Evolutionary conservation across 495 filamentous ascomycete genomes (phyloP).

Genomic region (Tuber indicum): DNA sequence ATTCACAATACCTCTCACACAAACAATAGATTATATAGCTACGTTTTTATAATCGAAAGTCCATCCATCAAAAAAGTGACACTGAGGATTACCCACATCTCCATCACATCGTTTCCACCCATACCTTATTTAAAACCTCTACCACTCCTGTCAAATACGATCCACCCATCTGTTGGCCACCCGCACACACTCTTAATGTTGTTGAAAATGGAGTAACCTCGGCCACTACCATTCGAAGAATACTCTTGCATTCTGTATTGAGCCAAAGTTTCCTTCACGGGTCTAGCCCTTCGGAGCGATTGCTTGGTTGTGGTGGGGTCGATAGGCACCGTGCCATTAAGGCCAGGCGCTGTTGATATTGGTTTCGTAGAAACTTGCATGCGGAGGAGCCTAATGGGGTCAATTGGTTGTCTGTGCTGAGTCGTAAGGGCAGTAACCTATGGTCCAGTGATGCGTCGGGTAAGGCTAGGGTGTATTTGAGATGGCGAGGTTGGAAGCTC

Average conservation of each 20-base stretch:
- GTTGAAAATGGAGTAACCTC: not conserved
- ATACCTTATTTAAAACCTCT: not conserved
- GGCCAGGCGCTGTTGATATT: too few species aligned
- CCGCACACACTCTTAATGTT: not conserved
- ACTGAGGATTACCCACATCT: not conserved
- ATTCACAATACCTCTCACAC: not conserved
- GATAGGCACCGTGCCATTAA: not conserved
- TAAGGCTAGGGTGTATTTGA: too few species aligned
- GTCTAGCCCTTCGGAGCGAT: not conserved
- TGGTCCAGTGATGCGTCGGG: too few species aligned
- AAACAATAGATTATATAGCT: not conserved
- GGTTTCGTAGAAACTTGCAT: too few species aligned
- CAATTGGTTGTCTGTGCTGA: too few species aligned
- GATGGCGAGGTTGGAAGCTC: too few species aligned
- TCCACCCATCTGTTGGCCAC: not conserved
- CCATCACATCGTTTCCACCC: not conserved
- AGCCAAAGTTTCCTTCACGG: not conserved
- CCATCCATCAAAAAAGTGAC: not conserved
- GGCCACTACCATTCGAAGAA: not conserved
- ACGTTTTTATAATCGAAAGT: not conserved
- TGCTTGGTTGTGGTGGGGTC: not conserved
- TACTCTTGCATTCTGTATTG: not conserved
- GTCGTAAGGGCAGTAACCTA: too few species aligned
- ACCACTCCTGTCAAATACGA: not conserved
- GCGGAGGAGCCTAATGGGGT: too few species aligned